Evolutionary conservation across 2,329 filamentous ascomycete species (phyloP), one percentile per base, ranked within the genome.

Genomic region (Fusarium sp.): DNA sequence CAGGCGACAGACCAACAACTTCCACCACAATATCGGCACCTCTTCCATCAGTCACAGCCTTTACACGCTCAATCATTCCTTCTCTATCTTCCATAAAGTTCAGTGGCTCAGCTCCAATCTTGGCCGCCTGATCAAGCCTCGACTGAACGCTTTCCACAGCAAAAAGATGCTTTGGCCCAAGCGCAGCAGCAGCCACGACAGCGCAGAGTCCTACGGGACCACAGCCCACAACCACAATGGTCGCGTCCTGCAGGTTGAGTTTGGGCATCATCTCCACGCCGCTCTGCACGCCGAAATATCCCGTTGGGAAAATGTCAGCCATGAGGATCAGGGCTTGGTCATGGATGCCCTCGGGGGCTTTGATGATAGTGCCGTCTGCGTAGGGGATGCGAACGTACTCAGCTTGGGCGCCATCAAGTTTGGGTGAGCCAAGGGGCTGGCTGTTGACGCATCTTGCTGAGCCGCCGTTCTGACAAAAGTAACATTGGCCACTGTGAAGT

Each of bases 291-390:
- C 92, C 94, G 70, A 94, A 97, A 79, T 88, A 97, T 4, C 94
- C 91, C 0, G 90, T 93, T 1, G 94, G 94, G 77, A 96, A 97
- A 71, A 97, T 96, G 74, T 97, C 94, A 10, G 92, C 93, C 93
- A 97, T 97, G 15, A 97, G 85, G 4, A 96, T 88, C 45, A 96
- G 83, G 23, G 88, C 88, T 65, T 91, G 86, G 67, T 95, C 90
- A 14, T 89, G 86, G 55, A 96, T 90, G 10, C 67, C 73, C 6
- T 85, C 87, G 2, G 86, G 78, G 0, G 93, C 90, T 72, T 89
- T 90, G 74, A 94, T 85, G 19, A 90, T 86, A 0, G 93, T 96
- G 20, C 88, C 88, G 73, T 97, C 93, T 9, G 94, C 94, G 49
- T 90, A 81, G 0, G 94, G 94, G 11, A 97, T 86, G 20, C 92